These are phyloP conservation scores for Brassica hybrid DNA, from an alignment of 441 rosid species.

Conservation along the genomic window DNA sequence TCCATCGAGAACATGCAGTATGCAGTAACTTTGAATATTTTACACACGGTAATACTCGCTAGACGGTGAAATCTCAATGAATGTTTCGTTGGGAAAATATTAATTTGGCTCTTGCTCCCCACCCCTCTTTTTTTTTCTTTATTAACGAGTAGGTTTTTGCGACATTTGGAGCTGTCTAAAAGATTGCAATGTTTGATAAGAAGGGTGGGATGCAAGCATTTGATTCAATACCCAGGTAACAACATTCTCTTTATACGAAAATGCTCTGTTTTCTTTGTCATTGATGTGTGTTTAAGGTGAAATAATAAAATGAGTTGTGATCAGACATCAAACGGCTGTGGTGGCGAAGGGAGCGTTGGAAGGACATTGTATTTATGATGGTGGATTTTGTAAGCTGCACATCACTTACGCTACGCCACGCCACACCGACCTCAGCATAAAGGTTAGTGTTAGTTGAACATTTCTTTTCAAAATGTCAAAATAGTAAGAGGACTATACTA, in stretches of 20 bases:
- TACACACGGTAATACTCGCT: slow-evolving; percentile 70
- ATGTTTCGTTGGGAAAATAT: not conserved
- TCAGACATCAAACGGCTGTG: slow-evolving; percentile 95
- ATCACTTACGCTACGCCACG: slow-evolving; percentile 75
- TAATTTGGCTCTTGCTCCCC: not conserved
- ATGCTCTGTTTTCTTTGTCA: slow-evolving; percentile 4
- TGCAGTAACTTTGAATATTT: slow-evolving; percentile 95
- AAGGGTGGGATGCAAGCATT: slow-evolving; percentile 91
- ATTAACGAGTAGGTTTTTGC: slow-evolving; percentile 70
- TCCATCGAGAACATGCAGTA: slow-evolving; percentile 99
- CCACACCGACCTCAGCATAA: slow-evolving; percentile 94
- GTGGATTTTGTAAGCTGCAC: slow-evolving; percentile 99
- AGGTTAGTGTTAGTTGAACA: slow-evolving; percentile 50
- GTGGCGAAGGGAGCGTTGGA: slow-evolving; percentile 95
- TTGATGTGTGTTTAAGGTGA: not conserved
- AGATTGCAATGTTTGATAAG: slow-evolving; percentile 99
- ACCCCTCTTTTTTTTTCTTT: not conserved
- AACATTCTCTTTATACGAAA: not conserved
- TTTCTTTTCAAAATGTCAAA: too few relatives aligned
- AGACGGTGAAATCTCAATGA: not conserved
- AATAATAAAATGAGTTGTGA: slow-evolving; percentile 1
- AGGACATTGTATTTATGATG: slow-evolving; percentile 98
- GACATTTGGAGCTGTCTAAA: slow-evolving; percentile 94
- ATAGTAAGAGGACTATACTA: too few relatives aligned
- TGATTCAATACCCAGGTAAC: slow-evolving; percentile 93